Percentiles rank a stretch among this genome's conserved stretches.
These are phyloP conservation scores for Calonectria crousiana DNA, from an alignment of 2,329 filamentous ascomycete genomes.

Conservation along the genomic window DNA sequence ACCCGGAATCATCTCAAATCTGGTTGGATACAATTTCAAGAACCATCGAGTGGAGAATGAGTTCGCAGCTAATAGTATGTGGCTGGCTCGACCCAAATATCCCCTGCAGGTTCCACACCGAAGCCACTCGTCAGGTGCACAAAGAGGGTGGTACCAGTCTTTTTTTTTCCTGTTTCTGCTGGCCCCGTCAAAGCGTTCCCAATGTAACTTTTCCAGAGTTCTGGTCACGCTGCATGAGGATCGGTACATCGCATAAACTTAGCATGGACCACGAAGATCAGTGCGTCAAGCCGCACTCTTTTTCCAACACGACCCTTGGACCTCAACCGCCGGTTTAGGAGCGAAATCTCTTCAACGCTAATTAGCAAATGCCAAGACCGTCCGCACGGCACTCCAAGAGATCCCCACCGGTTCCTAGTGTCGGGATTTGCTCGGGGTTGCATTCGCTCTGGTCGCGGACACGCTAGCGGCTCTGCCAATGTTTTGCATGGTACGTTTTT, in stretches of 20 bases:
- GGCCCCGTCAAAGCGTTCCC: not conserved
- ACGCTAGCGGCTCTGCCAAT: not conserved
- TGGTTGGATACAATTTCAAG: not conserved
- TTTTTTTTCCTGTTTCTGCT: not conserved
- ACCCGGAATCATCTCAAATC: not conserved
- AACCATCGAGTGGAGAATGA: not conserved
- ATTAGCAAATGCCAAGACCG: not conserved
- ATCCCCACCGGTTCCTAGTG: not conserved
- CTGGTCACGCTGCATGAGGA: slow-evolving; percentile 6
- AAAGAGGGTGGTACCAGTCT: not conserved
- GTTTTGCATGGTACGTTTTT: not conserved
- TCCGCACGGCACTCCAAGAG: not conserved
- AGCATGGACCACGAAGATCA: not conserved
- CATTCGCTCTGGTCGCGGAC: not conserved
- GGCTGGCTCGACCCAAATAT: not conserved
- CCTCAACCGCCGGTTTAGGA: not conserved
- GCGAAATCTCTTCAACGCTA: slow-evolving; percentile 2
- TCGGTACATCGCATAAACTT: not conserved
- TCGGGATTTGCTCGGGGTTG: slow-evolving; percentile 6
- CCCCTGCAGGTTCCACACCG: not conserved
- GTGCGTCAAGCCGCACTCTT: not conserved
- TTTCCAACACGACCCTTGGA: not conserved
- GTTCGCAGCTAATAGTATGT: not conserved
- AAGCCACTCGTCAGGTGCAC: not conserved
- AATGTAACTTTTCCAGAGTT: slow-evolving; percentile 10